These are phyloP conservation scores for Erythrophleum fordii DNA, from an alignment of 306 rosid genomes.

Conservation along the genomic window DNA sequence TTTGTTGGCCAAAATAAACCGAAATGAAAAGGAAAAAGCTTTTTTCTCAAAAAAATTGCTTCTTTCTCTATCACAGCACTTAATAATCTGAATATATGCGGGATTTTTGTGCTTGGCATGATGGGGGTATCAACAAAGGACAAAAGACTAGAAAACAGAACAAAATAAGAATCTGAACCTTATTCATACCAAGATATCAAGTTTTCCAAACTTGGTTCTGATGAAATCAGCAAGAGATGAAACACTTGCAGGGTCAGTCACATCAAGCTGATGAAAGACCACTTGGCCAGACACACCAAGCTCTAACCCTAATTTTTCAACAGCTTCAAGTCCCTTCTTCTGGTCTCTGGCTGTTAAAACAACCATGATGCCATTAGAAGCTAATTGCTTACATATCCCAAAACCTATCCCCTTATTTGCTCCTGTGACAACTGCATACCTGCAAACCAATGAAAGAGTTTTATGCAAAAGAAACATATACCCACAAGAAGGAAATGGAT, in stretches of 20 bases:
- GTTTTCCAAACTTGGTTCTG: slow-evolving; percentile 44
- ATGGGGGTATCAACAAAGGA: neutral
- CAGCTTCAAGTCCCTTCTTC: slow-evolving; percentile 48
- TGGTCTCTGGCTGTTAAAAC: slow-evolving; percentile 46
- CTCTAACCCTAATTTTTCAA: slow-evolving; percentile 27
- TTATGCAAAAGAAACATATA: neutral
- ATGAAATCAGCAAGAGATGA: slow-evolving; percentile 41
- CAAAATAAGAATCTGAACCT: neutral
- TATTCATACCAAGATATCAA: slow-evolving; percentile 36
- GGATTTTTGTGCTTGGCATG: too few species aligned
- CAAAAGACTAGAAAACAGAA: neutral
- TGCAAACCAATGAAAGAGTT: neutral
- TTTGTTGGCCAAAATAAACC: neutral
- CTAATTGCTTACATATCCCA: slow-evolving; percentile 5
- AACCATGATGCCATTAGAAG: slow-evolving; percentile 20
- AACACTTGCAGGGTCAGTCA: slow-evolving; percentile 4
- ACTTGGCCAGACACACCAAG: slow-evolving; percentile 24
- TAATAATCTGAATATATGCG: too few species aligned
- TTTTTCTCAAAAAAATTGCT: too few species aligned
- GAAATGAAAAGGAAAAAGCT: too few species aligned
- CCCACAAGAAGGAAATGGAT: too few species aligned
- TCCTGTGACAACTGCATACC: slow-evolving; percentile 8
- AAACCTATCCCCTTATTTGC: slow-evolving; percentile 13
- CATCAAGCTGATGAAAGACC: slow-evolving; percentile 44
- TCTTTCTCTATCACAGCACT: too few species aligned